Percentiles rank a stretch among this genome's conserved stretches.
These are phyloP conservation scores for Amanita rubescens DNA, from an alignment of 768 basidiomycete genomes.

Conservation along the genomic window DNA sequence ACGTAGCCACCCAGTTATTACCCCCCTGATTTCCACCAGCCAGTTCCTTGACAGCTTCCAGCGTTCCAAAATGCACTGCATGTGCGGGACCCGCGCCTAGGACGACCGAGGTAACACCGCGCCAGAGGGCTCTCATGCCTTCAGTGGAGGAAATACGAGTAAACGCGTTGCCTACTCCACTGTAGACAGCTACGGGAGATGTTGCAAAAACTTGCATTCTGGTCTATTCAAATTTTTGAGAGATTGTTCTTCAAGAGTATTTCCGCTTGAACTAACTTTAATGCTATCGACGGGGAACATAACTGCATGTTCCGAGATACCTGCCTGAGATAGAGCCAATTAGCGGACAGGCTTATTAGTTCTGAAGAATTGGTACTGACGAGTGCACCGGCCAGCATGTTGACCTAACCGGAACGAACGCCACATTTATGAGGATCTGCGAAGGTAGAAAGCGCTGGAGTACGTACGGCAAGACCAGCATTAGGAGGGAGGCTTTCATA, in stretches of 20 bases:
- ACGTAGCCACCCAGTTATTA: slow-evolving; percentile 84
- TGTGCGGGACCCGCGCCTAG: slow-evolving; percentile 97
- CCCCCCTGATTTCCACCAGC: slow-evolving; percentile 77
- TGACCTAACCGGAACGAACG: slow-evolving; percentile 48
- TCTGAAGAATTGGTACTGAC: slow-evolving; percentile 42
- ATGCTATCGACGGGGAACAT: slow-evolving; percentile 99
- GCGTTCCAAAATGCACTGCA: slow-evolving; percentile 93
- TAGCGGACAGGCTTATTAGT: slow-evolving; percentile 6
- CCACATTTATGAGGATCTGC: slow-evolving; percentile 7
- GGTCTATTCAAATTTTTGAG: slow-evolving; percentile 46
- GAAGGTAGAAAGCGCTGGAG: background rate
- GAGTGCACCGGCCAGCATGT: slow-evolving; percentile 95
- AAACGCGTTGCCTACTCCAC: slow-evolving; percentile 85
- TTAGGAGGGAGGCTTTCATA: slow-evolving; percentile 56
- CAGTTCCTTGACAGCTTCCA: slow-evolving; percentile 92
- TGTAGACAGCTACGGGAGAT: slow-evolving; percentile 80
- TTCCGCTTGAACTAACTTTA: slow-evolving; percentile 69
- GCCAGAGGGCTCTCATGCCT: slow-evolving; percentile 86
- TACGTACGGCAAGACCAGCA: slow-evolving; percentile 66
- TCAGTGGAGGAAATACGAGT: slow-evolving; percentile 91
- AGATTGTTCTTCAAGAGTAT: background rate
- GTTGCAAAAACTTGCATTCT: slow-evolving; percentile 98
- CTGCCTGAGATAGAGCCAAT: slow-evolving; percentile 58
- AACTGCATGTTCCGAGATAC: slow-evolving; percentile 97
- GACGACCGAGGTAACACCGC: slow-evolving; percentile 93